Conservation (phyloP, 2,329 filamentous ascomycete genomes). For the Aureobasidium mangrovei region DNA sequence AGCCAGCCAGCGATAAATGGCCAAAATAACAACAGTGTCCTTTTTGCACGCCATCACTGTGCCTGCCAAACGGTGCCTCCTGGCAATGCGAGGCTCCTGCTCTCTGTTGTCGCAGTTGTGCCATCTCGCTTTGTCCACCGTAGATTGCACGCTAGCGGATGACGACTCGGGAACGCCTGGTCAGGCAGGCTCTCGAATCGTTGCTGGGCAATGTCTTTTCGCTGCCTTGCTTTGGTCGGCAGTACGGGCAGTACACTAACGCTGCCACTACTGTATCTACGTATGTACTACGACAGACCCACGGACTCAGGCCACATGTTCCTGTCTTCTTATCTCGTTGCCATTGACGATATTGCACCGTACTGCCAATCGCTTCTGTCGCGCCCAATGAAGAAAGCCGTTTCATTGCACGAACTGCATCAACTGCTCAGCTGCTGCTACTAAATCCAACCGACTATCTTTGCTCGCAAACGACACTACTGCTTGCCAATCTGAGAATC, state of each 20-base stretch:
- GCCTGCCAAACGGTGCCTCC: not conserved
- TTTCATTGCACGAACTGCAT: not conserved
- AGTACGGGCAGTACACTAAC: slow-evolving; percentile 9
- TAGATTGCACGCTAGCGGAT: slow-evolving; percentile 1
- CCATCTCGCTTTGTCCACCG: not conserved
- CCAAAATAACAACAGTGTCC: not conserved
- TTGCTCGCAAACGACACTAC: not conserved
- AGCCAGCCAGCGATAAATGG: not conserved
- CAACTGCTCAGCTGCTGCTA: not conserved
- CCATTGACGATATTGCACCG: slow-evolving; percentile 6
- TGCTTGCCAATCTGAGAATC: not conserved
- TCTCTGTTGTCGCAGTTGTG: not conserved
- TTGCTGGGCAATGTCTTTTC: slow-evolving; percentile 8
- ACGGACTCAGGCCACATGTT: slow-evolving; percentile 11
- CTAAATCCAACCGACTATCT: not conserved
- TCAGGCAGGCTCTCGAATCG: not conserved
- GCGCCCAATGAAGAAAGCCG: slow-evolving; percentile 1
- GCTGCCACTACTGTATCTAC: slow-evolving; percentile 6
- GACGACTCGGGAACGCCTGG: slow-evolving; percentile 8
- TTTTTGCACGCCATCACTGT: not conserved
- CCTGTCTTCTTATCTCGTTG: slow-evolving; percentile 11
- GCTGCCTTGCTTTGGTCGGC: slow-evolving; percentile 8
- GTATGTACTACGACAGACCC: slow-evolving; percentile 8
- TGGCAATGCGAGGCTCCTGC: not conserved
- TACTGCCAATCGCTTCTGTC: slow-evolving; percentile 6